phyloP scores from a whole-genome alignment of 257 asterid genomes.

The Avicennia marina region DNA sequence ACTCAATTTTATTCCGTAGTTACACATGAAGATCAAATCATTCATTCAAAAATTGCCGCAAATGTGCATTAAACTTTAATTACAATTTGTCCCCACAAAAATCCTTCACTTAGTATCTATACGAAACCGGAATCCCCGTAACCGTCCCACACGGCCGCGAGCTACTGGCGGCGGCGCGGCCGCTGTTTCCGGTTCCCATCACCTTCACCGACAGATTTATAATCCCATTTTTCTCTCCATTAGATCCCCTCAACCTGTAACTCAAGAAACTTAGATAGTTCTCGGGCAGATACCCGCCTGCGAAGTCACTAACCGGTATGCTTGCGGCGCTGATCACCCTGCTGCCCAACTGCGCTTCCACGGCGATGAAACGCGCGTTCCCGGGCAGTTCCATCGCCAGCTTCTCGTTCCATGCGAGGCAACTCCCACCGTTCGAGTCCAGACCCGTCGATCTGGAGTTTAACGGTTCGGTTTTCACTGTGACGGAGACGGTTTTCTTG shows the following conservation, averaged over 20 bases:
- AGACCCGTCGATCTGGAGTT: conserved; percentile 30
- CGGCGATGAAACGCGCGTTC: conserved; percentile 40
- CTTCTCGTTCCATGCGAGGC: conserved; percentile 67
- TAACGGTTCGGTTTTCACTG: conserved; percentile 27
- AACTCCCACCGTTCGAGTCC: conserved; percentile 51
- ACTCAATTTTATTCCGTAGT: too few relatives aligned
- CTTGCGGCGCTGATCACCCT: conserved; percentile 42
- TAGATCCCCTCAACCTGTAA: conserved; percentile 53
- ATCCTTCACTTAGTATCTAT: conserved; percentile 21
- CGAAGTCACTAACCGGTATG: conserved; percentile 63
- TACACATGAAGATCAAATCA: too few relatives aligned
- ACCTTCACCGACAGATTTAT: conserved; percentile 62
- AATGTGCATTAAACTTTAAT: too few relatives aligned
- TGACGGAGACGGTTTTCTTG: conserved; percentile 46
- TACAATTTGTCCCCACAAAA: too few relatives aligned
- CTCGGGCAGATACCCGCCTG: conserved; percentile 55
- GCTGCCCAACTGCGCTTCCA: conserved; percentile 43
- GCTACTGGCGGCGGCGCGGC: conserved; percentile 27
- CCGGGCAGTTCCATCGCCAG: conserved; percentile 47
- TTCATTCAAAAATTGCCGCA: too few relatives aligned
- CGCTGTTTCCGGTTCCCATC: conserved; percentile 18
- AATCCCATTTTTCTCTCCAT: conserved; percentile 67
- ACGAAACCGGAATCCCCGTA: conserved; percentile 35
- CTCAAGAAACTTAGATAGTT: conserved; percentile 68
- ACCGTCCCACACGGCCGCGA: conserved; percentile 39